These are phyloP conservation scores for Aleurites moluccanus DNA, from an alignment of 441 rosid genomes.

Conservation along the genomic window DNA sequence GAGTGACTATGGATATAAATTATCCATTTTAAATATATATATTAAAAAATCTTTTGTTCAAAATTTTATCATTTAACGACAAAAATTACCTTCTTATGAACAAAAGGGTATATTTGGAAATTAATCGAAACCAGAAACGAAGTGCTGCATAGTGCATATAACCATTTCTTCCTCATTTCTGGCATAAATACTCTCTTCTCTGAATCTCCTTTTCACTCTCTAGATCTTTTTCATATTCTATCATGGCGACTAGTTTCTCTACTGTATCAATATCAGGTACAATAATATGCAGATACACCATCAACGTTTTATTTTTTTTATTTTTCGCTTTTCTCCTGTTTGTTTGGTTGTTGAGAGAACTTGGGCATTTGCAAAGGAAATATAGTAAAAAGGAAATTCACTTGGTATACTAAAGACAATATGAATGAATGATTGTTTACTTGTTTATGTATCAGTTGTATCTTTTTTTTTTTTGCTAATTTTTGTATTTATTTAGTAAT, in stretches of 20 bases:
- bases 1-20: no score
- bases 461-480: neutral
- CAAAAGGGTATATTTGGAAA: slow-evolving; percentile 11
- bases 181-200: neutral
- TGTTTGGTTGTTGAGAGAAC: slow-evolving; percentile 1
- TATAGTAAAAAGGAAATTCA: neutral
- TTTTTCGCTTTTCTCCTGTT: neutral
- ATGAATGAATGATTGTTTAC: neutral
- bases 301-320: neutral
- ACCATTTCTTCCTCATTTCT: neutral
- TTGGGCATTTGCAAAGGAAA: neutral
- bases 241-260: slow-evolving; percentile 46
- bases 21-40: no score
- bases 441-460: neutral
- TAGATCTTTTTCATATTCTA: slow-evolving; percentile 25
- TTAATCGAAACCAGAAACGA: neutral
- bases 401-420: neutral
- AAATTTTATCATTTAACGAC: no score
- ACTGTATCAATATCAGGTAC: slow-evolving; percentile 53
- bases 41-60: no score
- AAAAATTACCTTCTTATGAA: neutral
- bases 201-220: neutral
- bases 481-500: neutral
- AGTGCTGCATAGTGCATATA: neutral
- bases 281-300: neutral